Evolutionary conservation across 2,329 filamentous ascomycete genomes (phyloP), one percentile per base, ranked within the genome.

Genomic region (Fusarium compactum): DNA sequence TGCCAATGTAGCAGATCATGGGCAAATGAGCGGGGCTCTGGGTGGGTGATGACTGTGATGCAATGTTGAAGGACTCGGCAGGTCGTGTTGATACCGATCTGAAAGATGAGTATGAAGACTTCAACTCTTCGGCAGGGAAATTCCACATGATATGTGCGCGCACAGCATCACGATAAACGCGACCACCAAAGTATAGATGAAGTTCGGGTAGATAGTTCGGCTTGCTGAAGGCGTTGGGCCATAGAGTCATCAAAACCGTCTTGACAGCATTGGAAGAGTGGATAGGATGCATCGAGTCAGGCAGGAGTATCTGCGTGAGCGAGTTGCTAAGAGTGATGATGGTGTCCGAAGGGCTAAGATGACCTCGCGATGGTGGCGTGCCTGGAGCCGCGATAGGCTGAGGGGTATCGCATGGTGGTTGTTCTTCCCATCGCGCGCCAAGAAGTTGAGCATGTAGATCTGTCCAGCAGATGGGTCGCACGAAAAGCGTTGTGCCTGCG

Each of bases 381-480:
- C 76, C 74, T 24, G 76, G 73, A 8, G 76, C 46, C 16, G 76
- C 72, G 15, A 67, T 67, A 2, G 85, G 85, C 5, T 80, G 72
- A 3, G 85, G 84, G 8, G 76, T 81, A 40, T 78, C 77, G 72
- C 83, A 82, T 8, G 81, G 74, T 18, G 83, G 80, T 16, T 81
- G 78, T 69, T 83, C 78, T 27, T 77, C 64, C 77, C 87, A 89
- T 45, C 76, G 76, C 18, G 80, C 84, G 25, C 81, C 82, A 8
- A 89, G 84, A 4, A 88, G 77, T 45, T 79, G 75, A 12, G 80
- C 72, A 63, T 89, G 87, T 2, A 80, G 60, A 57, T 88, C 86
- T 18, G 84, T 88, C 87, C 87, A 89, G 73, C 82, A 84, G 47
- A 88, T 83, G 3, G 87, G 87, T 27, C 83, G 81, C 50, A 86